Percentiles rank a stretch among this genome's conserved stretches.
Evolutionary conservation across 2,329 filamentous ascomycete species (phyloP).

Genomic region (Fusarium clavum): DNA sequence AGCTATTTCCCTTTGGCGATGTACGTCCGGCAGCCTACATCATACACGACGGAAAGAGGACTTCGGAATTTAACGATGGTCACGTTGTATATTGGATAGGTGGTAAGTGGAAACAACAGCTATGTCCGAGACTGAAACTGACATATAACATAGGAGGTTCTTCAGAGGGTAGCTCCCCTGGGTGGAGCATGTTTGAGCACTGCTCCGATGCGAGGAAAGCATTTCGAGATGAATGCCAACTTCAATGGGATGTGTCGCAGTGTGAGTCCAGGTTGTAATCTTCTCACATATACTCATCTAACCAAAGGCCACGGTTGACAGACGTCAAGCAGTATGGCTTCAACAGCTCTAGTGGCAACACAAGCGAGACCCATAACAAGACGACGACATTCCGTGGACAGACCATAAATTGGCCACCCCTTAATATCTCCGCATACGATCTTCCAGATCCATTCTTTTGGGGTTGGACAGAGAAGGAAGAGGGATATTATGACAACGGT

Average conservation of each 20-base stretch:
- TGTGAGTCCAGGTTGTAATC: neutral
- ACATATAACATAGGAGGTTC: neutral
- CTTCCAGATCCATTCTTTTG: neutral
- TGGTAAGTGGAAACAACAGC: neutral
- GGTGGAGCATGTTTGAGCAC: neutral
- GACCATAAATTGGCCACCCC: neutral
- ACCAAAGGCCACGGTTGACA: neutral
- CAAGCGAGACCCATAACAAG: neutral
- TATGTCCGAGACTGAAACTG: neutral
- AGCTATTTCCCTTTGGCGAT: rapidly evolving
- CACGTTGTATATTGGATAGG: neutral
- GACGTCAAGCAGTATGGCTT: conserved; percentile 3
- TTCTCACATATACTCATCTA: too few species aligned
- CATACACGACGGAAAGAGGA: conserved; percentile 10
- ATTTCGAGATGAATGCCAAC: neutral
- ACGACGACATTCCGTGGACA: neutral
- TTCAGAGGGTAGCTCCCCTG: rapidly evolving
- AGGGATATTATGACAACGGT: too few species aligned
- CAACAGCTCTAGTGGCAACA: rapidly evolving
- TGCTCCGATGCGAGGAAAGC: rapidly evolving
- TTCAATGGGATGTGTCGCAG: neutral
- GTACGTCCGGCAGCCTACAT: neutral
- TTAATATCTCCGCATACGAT: conserved; percentile 6
- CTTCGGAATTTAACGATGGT: rapidly evolving
- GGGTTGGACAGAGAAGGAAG: neutral